Evolutionary conservation across 31 red algal genomes (phyloP), one percentile per base, ranked within the genome.

Genomic region (Asparagopsis taxiformis): DNA sequence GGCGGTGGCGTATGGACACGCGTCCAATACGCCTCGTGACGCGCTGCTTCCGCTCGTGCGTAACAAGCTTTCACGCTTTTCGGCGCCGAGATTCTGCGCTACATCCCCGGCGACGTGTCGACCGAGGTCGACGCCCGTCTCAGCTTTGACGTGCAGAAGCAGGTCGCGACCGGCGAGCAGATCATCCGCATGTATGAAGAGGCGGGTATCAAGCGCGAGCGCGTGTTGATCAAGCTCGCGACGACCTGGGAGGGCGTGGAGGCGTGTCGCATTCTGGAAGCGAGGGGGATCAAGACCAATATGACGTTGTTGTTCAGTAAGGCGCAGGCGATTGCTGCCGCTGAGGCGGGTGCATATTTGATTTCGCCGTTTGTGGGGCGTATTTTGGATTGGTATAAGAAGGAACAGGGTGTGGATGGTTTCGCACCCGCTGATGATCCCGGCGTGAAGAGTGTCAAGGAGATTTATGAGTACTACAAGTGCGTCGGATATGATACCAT

Each of bases 361-460:
- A 74, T 90, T 22, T 90, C 85, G 7, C 85, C 85, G 9, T 90
- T 90, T 84, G 85, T 90, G 8, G 85, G 85, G 23, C 55, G 85
- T 19, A 84, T 90, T 36, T 15, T 90, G 36, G 85, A 90, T 46
- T 90, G 85, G 85, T 62, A 90, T 43, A 90, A 90, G 68, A 72
- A 72, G 68, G 55, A 76, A 22, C 26, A 65, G 31, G 85, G 85
- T 17, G 68, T 75, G 15, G 79, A 77, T n/a, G 57, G 61, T 22
- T 66, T 55, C 50, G 31, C 41, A 19, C 41, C 79, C 5, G 77
- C 31, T n/a, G 79, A 60, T 15, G 85, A 90, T 62, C 85, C 85
- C 25, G 85, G 85, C 26, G 85, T 90, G 1, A 23, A 35, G n/a
- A 53, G 62, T 3, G 85, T 90, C 13, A 16, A 29, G 15, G 37